These are phyloP conservation scores for Erysimum pusillum DNA, from an alignment of 441 rosid species.

Conservation along the genomic window DNA sequence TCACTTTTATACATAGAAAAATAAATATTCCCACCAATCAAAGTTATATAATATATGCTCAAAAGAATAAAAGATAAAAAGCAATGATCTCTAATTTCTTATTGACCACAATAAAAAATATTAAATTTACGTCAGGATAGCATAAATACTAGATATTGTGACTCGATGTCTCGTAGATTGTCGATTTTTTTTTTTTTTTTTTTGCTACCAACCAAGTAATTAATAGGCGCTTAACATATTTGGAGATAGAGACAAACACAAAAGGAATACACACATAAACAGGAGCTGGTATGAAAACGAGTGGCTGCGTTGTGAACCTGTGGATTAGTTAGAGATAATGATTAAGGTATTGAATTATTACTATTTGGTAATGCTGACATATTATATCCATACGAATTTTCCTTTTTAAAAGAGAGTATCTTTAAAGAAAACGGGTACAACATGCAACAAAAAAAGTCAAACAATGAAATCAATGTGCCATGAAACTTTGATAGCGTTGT, in stretches of 20 bases:
- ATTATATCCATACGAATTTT: constrained; percentile 22
- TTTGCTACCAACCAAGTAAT: constrained; percentile 22
- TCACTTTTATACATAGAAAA: background rate
- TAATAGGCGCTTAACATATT: background rate
- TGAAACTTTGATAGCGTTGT: constrained; percentile 21
- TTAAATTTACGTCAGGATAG: constrained; percentile 15
- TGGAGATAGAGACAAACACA: constrained; percentile 26
- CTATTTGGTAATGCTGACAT: background rate
- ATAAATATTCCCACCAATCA: background rate
- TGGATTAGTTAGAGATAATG: constrained; percentile 46
- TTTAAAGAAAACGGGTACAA: constrained; percentile 28
- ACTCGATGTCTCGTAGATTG: background rate
- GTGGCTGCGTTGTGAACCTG: constrained; percentile 34
- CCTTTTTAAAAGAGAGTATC: constrained; percentile 4
- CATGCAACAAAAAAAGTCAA: constrained; percentile 33
- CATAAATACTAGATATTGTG: constrained; percentile 17
- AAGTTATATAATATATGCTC: background rate
- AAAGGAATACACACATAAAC: constrained; percentile 5
- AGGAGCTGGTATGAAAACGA: constrained; percentile 39
- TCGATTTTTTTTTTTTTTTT: background rate
- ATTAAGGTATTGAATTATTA: constrained; percentile 37
- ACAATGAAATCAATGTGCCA: constrained; percentile 31
- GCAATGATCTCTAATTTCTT: constrained; percentile 7
- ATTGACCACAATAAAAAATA: constrained; percentile 29
- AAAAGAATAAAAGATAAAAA: background rate